phyloP scores from a whole-genome alignment of 1,284 basidiomycete species.

The Melampsora occidentalis region DNA sequence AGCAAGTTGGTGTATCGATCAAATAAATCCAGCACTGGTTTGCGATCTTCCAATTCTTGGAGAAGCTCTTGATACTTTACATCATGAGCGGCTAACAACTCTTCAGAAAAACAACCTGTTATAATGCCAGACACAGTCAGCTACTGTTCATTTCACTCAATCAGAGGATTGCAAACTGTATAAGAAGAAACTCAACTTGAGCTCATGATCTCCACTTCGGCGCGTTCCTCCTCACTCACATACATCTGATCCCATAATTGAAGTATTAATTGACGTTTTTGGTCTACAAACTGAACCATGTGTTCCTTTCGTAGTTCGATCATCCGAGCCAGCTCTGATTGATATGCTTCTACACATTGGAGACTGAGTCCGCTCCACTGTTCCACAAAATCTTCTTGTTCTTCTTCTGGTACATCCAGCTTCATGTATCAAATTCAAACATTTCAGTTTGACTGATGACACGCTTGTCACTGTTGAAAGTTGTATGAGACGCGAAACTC shows the following conservation, averaged over 20 bases:
- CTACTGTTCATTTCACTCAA: conserved; percentile 11
- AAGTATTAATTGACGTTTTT: conserved; percentile 76
- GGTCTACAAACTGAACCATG: conserved; percentile 79
- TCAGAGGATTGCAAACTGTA: not conserved
- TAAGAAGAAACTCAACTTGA: conserved; percentile 63
- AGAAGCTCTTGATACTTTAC: conserved; percentile 76
- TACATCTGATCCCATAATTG: conserved; percentile 82
- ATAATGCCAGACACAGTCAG: conserved; percentile 45
- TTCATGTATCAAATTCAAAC: conserved; percentile 48
- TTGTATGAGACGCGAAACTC: conserved; percentile 6
- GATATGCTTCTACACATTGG: conserved; percentile 60
- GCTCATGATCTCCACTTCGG: conserved; percentile 72
- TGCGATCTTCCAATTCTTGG: conserved; percentile 73
- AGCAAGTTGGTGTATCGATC: conserved; percentile 89
- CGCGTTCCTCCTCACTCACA: conserved; percentile 75
- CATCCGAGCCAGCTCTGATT: conserved; percentile 85
- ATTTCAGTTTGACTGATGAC: not conserved
- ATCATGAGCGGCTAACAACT: conserved; percentile 81
- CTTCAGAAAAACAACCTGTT: conserved; percentile 83
- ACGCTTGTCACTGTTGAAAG: not conserved
- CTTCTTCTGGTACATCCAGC: conserved; percentile 67
- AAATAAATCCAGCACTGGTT: conserved; percentile 70
- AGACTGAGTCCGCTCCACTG: conserved; percentile 67
- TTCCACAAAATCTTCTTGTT: conserved; percentile 79
- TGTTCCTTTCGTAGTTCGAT: conserved; percentile 79